These are phyloP conservation scores for Penicillium desertorum DNA, from an alignment of 495 filamentous ascomycete species.

Conservation along the genomic window DNA sequence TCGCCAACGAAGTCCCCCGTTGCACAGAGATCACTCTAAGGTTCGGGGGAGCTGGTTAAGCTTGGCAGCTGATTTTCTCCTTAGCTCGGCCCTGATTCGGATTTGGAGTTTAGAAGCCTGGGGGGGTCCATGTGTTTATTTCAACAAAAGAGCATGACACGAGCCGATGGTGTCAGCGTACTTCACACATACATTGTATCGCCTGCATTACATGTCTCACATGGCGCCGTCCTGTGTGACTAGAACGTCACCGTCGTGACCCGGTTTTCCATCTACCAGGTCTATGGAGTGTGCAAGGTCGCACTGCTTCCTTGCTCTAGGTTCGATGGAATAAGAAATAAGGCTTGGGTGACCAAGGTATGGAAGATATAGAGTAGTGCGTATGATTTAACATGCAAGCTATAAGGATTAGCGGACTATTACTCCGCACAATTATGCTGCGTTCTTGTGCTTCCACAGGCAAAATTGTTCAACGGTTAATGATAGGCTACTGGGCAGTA, in stretches of 20 bases:
- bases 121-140: conserved; percentile 12
- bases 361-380: neutral
- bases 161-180: conserved; percentile 1
- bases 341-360: neutral
- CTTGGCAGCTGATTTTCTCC: conserved; percentile 25
- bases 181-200: conserved; percentile 6
- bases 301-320: conserved; percentile 12
- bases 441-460: conserved; percentile 7
- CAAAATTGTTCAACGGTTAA: conserved; percentile 6
- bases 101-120: conserved; percentile 6
- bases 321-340: conserved; percentile 5
- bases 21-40: conserved; percentile 21
- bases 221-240: conserved; percentile 23
- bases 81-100: conserved; percentile 21
- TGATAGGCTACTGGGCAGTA: conserved; percentile 7
- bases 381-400: neutral
- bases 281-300: conserved; percentile 19
- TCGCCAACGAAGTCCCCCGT: conserved; percentile 39
- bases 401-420: conserved; percentile 7
- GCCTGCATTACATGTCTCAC: conserved; percentile 41
- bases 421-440: neutral
- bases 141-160: neutral
- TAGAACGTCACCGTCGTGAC: conserved; percentile 17
- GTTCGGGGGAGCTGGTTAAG: conserved; percentile 25
- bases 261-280: conserved; percentile 25